These are phyloP conservation scores for Solanum hybrid DNA, from an alignment of 305 asterid species.

Conservation along the genomic window DNA sequence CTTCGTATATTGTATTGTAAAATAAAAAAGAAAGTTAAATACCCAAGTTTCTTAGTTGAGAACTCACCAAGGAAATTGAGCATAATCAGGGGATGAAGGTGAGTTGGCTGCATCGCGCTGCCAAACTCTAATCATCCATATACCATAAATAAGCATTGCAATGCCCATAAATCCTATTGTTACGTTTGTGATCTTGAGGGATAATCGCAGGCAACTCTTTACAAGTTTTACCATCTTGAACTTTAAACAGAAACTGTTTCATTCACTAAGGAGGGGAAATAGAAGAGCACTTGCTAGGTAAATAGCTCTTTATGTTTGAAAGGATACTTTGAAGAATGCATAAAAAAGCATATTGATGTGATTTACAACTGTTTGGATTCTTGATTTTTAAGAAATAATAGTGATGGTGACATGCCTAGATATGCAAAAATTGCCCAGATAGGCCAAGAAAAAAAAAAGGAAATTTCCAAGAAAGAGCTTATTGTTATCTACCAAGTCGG, in stretches of 20 bases:
- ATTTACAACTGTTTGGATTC: background rate
- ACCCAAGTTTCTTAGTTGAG: background rate
- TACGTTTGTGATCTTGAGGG: conserved; percentile 30
- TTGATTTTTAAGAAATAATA: background rate
- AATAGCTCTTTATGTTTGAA: background rate
- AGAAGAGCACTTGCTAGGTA: too few relatives aligned
- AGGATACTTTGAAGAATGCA: background rate
- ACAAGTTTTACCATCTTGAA: conserved; percentile 15
- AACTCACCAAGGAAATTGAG: conserved; percentile 38
- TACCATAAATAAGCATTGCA: conserved; percentile 23
- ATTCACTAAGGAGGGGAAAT: background rate
- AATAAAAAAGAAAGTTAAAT: background rate
- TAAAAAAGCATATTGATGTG: background rate
- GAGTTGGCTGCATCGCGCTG: conserved; percentile 19
- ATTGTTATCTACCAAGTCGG: background rate
- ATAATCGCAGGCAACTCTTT: conserved; percentile 18
- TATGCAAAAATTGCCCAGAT: background rate
- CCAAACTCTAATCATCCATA: conserved; percentile 37
- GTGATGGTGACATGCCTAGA: background rate
- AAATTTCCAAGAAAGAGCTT: background rate
- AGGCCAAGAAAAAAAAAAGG: background rate
- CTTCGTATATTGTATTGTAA: background rate
- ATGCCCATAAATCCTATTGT: conserved; percentile 32
- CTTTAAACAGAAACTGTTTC: background rate
- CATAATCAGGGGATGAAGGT: conserved; percentile 6